Percentiles rank a stretch among this genome's conserved stretches.
Conservation (phyloP, 2,329 filamentous ascomycete genomes). For the Sphaerulina vaccinii region DNA sequence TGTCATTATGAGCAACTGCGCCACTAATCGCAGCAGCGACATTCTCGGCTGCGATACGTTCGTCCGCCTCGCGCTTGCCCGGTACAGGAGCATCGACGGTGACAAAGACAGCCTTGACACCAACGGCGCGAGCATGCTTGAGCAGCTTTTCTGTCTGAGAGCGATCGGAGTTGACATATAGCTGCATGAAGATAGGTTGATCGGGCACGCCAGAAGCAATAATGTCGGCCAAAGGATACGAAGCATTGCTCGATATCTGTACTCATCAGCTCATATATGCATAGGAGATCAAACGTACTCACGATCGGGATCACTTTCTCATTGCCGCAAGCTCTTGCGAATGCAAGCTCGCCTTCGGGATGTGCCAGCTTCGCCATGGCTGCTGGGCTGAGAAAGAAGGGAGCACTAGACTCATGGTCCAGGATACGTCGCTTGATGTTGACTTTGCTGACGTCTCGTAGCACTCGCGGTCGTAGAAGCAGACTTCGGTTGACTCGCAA, state of each 20-base stretch:
- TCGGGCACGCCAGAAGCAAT: constrained; percentile 19
- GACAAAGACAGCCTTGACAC: constrained; percentile 55
- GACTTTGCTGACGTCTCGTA: constrained; percentile 43
- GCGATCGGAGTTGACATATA: constrained; percentile 61
- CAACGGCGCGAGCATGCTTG: constrained; percentile 47
- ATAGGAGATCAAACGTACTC: neutral
- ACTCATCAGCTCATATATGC: too few species aligned
- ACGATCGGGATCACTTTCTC: constrained; percentile 24
- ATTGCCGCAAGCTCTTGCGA: constrained; percentile 30
- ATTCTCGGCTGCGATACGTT: constrained; percentile 49
- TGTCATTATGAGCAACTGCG: constrained; percentile 50
- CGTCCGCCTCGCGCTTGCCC: constrained; percentile 54
- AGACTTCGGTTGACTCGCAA: constrained; percentile 42
- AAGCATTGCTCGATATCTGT: constrained; percentile 32
- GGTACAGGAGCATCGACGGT: constrained; percentile 59
- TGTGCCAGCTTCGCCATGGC: constrained; percentile 35
- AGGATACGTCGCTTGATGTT: constrained; percentile 38
- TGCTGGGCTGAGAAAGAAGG: constrained; percentile 39
- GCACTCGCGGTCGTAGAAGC: constrained; percentile 48
- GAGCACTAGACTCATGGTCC: constrained; percentile 35
- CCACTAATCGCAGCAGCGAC: constrained; percentile 52
- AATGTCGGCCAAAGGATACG: constrained; percentile 32
- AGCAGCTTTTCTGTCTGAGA: constrained; percentile 53
- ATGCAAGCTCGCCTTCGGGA: constrained; percentile 34
- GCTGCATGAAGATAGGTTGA: constrained; percentile 54